Evolutionary conservation across 257 asterid genomes (phyloP), one percentile per base, ranked within the genome.

Genomic region (Salvia hispanica): DNA sequence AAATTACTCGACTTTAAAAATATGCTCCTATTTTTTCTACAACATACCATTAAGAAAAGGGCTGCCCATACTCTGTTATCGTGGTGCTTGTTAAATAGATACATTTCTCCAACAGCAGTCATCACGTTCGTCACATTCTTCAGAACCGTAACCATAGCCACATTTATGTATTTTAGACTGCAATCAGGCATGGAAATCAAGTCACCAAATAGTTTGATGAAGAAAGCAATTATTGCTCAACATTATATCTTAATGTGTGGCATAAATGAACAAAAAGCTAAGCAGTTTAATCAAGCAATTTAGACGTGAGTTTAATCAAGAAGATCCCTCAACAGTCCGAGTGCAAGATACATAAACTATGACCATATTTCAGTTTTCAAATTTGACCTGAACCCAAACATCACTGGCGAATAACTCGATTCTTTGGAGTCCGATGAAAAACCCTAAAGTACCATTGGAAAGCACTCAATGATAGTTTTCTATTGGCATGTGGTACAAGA

Each of bases 121-220:
- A 93, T 88, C 83, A 90, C 99, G 77, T 93, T 93, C 50, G 99
- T 90, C 48, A 88, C 92, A 69, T 93, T 93, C 96, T 93, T 93
- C 80, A 93, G 82, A 86, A 90, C 95, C 9, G 99, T 93, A 62
- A 93, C 97, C 99, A 93, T 93, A 55, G 99, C 97, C 56, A 93
- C 96, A 14, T 93, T 90, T 62, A 93, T 90, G 83, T 93, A 88
- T 71, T 80, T 84, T 62, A 93, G 80, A 79, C 99, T 93, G 93
- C 88, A 71, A 70, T 1, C 10, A 2, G 1, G 7, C 44, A 40
- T 40, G 12, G 0, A 40, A 47, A 71, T 67, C 31, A 70, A 34
- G 21, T 50, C 39, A 42, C 15, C 45, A 58, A 36, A 69, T 21
- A 39, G 39, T 14, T 57, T 11, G 5, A 48, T 44, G 53, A 61